Evolutionary conservation across 2,329 filamentous ascomycete species (phyloP).

Genomic region (Daldinia eschscholtzii): DNA sequence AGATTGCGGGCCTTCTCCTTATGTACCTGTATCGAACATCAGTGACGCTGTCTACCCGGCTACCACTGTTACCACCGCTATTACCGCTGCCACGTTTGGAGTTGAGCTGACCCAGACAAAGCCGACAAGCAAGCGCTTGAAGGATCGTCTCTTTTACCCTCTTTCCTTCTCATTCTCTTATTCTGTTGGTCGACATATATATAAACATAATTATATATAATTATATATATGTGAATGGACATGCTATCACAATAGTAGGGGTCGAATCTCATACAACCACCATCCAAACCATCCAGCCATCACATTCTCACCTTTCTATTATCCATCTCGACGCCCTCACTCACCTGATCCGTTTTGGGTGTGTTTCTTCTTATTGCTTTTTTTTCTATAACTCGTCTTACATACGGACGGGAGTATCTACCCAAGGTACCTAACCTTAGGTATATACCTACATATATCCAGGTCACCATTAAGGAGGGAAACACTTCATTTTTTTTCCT

Average conservation of each 20-base stretch:
- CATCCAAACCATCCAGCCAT: background rate
- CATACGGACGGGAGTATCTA: background rate
- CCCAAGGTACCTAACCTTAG: too few species aligned
- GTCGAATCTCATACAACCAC: constrained; percentile 5
- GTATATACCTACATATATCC: too few species aligned
- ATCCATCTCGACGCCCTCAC: constrained; percentile 4
- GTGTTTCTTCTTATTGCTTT: too few species aligned
- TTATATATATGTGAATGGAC: constrained; percentile 13
- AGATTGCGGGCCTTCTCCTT: constrained; percentile 26
- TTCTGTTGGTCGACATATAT: constrained; percentile 7
- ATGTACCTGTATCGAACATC: background rate
- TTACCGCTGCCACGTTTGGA: constrained; percentile 35
- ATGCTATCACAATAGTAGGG: constrained; percentile 10
- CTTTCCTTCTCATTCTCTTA: background rate
- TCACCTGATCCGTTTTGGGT: background rate
- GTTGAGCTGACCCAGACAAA: constrained; percentile 22
- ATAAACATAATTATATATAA: background rate
- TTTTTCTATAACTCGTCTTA: background rate
- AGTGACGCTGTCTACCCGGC: background rate
- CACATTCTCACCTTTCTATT: background rate
- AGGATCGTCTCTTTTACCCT: background rate
- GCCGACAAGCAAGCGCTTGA: constrained; percentile 29
- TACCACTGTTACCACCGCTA: background rate
- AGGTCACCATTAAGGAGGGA: background rate
- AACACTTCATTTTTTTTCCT: background rate